Evolutionary conservation across 1,284 basidiomycete species (phyloP).

Genomic region (Marasmius sp.): DNA sequence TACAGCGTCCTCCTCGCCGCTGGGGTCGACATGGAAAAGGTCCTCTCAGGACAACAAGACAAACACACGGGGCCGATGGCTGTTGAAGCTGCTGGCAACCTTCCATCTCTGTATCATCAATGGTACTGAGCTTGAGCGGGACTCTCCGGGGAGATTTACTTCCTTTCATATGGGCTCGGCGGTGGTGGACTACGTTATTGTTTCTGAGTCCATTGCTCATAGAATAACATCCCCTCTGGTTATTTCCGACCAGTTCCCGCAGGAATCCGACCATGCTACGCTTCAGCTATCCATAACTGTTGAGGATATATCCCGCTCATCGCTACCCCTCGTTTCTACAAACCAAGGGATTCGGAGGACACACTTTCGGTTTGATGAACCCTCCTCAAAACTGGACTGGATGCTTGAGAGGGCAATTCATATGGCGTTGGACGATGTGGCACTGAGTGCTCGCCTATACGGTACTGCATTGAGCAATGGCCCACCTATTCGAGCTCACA

Average conservation of each 20-base stretch:
- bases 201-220: background rate
- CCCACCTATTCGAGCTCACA: background rate
- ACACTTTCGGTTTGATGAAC: background rate
- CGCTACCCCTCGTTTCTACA: background rate
- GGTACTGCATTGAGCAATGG: background rate
- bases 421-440: background rate
- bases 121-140: background rate
- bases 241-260: background rate
- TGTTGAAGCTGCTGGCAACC: no score
- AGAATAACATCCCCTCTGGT: background rate
- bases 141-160: background rate
- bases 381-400: background rate
- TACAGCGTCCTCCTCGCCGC: no score
- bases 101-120: no score
- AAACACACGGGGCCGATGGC: no score
- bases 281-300: background rate
- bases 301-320: no score
- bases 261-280: background rate
- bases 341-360: background rate
- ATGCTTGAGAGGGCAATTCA: background rate
- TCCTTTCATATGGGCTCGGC: background rate
- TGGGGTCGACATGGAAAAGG: no score
- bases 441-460: background rate
- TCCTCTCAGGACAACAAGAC: no score
- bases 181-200: background rate